A percentile compares a stretch with the other conserved stretches of the same genome.
These are phyloP conservation scores for Acanthamoeba royreba DNA, from an alignment of 208 protist species.

Conservation along the genomic window DNA sequence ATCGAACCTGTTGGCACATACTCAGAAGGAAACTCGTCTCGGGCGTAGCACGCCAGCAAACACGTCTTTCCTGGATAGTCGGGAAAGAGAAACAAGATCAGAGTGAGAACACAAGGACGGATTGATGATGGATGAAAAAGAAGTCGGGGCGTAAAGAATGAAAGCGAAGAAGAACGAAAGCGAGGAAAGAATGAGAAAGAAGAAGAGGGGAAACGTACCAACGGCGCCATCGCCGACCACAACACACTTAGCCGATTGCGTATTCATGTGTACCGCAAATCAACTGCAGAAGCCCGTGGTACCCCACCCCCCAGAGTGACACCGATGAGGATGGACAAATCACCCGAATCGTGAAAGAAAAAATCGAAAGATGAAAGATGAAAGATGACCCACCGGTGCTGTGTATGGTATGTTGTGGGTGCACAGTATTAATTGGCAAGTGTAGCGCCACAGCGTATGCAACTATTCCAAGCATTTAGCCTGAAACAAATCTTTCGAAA, in stretches of 20 bases:
- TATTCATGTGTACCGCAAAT: not conserved
- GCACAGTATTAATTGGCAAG: too few species aligned
- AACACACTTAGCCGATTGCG: slow-evolving; percentile 12
- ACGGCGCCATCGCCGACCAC: slow-evolving; percentile 21
- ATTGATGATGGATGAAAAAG: not conserved
- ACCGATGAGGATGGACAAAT: too few species aligned
- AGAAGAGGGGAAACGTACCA: not conserved
- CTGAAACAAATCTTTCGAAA: too few species aligned
- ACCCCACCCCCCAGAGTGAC: too few species aligned
- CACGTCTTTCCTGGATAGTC: not conserved
- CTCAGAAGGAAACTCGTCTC: slow-evolving; percentile 6
- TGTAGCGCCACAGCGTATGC: too few species aligned
- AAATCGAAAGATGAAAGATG: too few species aligned
- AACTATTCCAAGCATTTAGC: too few species aligned
- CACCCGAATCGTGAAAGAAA: not conserved
- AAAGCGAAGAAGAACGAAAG: not conserved
- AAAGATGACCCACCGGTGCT: too few species aligned
- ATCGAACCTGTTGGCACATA: not conserved
- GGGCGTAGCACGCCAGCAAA: not conserved
- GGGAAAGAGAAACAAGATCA: not conserved
- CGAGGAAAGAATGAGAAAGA: not conserved
- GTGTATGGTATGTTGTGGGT: too few species aligned
- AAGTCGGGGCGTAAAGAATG: not conserved
- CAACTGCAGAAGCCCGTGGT: too few species aligned
- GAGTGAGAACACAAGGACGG: not conserved